Base-by-base conservation (phyloP, 805 yeast species). In the Ogataea siamensis region DNA sequence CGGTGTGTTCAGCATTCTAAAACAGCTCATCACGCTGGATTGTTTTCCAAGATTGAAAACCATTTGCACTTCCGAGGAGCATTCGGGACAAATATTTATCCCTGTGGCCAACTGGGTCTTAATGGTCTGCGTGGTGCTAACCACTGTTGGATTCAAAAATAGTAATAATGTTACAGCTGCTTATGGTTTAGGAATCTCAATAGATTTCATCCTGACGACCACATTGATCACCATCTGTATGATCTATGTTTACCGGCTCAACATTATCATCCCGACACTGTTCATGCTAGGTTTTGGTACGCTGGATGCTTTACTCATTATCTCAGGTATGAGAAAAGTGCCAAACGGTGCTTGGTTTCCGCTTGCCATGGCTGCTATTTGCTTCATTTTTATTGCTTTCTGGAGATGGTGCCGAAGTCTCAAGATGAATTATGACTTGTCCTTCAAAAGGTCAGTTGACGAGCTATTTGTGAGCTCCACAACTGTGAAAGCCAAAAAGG, bases 301-400 rank as follows among this genome's bases (percentile, higher is more conserved):
- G 0, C 57, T 77, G 23, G 83, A 77, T 47, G 46, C 62, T 28
- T 53, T 66, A 28, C 57, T 75, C 49, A 63, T 76, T 12, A 56
- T 67, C 36, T 67, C 80, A 4, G 76, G 74, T 38, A 45, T 73
- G 46, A 67, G 63, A 47, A 77, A 77, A 53, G 68, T 77, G 3
- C 68, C 72, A 0, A 74, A 72, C 43, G 83, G 82, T 25, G 83
- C 81, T 2, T 77, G 83, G 83, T 75, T 76, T 49, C 76, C 83
- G 1, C 54, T 77, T 21, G 58, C 69, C 61, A 63, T 74, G 53
- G 54, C 74, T 6, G 58, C 54, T 2, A n/a, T 73, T 3, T 51
- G 63, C 28, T 58, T 65, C 42, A 25, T 40, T 0, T 68, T 70
- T 39, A 61, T 76, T 26, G 29, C 57, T 4, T 58, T 65, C 40